These are phyloP conservation scores for Primulina eburnea DNA, from an alignment of 257 asterid genomes.

Conservation along the genomic window DNA sequence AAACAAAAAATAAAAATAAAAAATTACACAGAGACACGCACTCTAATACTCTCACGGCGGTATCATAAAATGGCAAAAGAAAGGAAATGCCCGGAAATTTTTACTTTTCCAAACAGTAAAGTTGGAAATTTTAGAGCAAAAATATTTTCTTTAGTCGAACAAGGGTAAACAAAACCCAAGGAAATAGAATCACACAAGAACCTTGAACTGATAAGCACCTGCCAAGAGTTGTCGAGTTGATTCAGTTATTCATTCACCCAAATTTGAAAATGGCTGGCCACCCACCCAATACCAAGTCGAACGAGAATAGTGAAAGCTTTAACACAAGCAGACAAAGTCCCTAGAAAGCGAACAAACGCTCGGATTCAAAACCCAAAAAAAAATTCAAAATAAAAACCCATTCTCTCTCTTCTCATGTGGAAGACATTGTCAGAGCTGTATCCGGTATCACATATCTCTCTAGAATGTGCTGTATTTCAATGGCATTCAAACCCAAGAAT, in stretches of 20 bases:
- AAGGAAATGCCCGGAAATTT: constrained; percentile 11
- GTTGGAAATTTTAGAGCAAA: constrained; percentile 34
- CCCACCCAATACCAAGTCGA: constrained; percentile 22
- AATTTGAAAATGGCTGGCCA: constrained; percentile 24
- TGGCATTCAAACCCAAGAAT: background rate
- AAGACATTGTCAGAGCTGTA: constrained; percentile 47
- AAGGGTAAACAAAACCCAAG: background rate
- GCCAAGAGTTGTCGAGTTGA: constrained; percentile 24
- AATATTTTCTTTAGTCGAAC: constrained; percentile 14
- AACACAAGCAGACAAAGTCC: constrained; percentile 32
- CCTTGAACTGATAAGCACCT: constrained; percentile 23
- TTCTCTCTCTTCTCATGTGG: constrained; percentile 26
- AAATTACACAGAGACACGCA: constrained; percentile 12
- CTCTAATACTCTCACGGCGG: background rate
- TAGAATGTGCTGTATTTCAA: constrained; percentile 16
- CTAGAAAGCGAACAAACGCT: constrained; percentile 24
- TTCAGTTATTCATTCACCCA: constrained; percentile 2
- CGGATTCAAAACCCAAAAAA: constrained; percentile 26
- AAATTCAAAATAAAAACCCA: constrained; percentile 43
- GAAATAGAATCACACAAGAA: constrained; percentile 16
- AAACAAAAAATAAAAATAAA: background rate
- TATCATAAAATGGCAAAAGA: background rate
- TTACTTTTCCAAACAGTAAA: constrained; percentile 20
- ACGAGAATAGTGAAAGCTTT: constrained; percentile 16
- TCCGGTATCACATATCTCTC: constrained; percentile 19